Evolutionary conservation across 257 asterid genomes (phyloP).

Genomic region (Penstemon newberryi): DNA sequence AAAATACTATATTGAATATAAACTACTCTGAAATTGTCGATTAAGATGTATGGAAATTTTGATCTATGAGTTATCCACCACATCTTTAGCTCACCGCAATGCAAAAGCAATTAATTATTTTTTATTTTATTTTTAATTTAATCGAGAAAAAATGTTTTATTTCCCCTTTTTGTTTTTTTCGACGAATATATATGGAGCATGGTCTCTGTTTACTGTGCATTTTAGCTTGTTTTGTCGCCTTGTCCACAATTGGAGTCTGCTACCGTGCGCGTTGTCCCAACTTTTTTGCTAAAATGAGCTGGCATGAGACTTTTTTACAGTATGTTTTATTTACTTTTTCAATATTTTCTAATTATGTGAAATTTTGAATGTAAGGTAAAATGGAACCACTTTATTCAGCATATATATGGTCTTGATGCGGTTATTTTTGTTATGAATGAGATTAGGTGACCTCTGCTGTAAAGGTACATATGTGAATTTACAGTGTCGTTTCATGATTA

Average conservation of each 20-base stretch:
- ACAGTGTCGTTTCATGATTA: conserved; percentile 19
- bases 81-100: no score
- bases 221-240: conserved; percentile 23
- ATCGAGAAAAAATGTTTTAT: no score
- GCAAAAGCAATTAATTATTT: no score
- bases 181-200: background rate
- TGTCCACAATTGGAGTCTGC: conserved; percentile 23
- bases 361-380: no score
- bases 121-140: no score
- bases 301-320: background rate
- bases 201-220: conserved; percentile 22
- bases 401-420: conserved; percentile 13
- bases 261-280: conserved; percentile 23
- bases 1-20: no score
- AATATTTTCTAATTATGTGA: background rate
- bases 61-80: no score
- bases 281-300: conserved; percentile 16
- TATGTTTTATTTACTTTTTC: background rate
- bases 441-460: conserved; percentile 30
- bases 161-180: no score
- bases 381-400: background rate
- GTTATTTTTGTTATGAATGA: conserved; percentile 15
- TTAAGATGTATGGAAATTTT: no score
- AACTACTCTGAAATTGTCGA: no score
- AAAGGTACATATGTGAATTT: conserved; percentile 12